Evolutionary conservation across 257 asterid genomes (phyloP).

Genomic region (Nicotiana tomentosiformis): DNA sequence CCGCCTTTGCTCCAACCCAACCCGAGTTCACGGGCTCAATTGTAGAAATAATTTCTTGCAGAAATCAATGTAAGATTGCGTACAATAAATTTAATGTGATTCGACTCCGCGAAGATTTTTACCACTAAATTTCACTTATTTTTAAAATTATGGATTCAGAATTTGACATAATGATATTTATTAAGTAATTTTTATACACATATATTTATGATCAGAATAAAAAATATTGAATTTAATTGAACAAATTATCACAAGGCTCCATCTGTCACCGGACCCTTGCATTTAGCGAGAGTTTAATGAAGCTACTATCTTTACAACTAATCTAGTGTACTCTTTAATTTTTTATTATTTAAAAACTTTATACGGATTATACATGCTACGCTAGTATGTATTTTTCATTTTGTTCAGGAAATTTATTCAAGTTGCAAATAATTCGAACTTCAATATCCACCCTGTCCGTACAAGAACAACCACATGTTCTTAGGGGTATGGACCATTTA

Average conservation of each 20-base stretch:
- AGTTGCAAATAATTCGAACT: background rate
- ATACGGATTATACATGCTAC: background rate
- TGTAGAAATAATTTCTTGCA: background rate
- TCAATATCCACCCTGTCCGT: constrained; percentile 3
- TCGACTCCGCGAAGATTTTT: too few relatives aligned
- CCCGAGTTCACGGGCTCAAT: background rate
- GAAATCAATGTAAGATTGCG: background rate
- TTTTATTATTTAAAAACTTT: background rate
- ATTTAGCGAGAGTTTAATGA: too few relatives aligned
- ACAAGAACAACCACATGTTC: constrained; percentile 7
- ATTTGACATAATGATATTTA: too few relatives aligned
- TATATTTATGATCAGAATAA: too few relatives aligned
- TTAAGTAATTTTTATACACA: too few relatives aligned
- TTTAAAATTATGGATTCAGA: too few relatives aligned
- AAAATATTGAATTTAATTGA: too few relatives aligned
- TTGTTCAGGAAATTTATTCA: background rate
- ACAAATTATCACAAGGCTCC: too few relatives aligned
- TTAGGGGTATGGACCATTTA: background rate
- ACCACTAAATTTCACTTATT: too few relatives aligned
- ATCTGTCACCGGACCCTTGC: too few relatives aligned
- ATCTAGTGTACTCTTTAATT: background rate
- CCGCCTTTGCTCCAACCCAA: too few relatives aligned
- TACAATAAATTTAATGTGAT: background rate
- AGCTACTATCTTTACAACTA: background rate
- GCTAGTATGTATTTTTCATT: background rate